These are phyloP conservation scores for Sextonia rubra DNA, from an alignment of 164 flowering plant genomes.

Conservation along the genomic window DNA sequence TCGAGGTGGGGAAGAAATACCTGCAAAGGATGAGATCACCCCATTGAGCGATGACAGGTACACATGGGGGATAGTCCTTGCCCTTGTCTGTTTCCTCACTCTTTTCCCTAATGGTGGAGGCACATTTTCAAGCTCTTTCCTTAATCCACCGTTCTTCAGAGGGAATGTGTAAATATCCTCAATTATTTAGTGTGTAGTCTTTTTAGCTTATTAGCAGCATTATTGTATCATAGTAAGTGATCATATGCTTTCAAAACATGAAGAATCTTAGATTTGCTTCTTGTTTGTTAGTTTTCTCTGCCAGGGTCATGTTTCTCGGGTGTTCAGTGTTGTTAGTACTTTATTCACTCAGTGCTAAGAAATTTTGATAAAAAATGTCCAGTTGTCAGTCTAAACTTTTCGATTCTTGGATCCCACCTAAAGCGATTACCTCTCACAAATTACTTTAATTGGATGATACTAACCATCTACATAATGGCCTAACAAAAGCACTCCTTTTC, in stretches of 20 bases:
- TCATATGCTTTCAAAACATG: not conserved
- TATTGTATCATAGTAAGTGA: not conserved
- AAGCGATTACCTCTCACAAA: too few species aligned
- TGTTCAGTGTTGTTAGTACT: too few species aligned
- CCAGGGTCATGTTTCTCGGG: too few species aligned
- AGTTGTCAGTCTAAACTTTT: too few species aligned
- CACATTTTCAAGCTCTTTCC: constrained; percentile 78
- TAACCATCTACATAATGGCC: too few species aligned
- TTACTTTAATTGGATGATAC: too few species aligned
- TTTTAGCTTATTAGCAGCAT: not conserved
- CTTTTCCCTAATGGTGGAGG: constrained; percentile 93
- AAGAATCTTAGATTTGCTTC: not conserved
- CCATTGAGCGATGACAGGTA: constrained; percentile 73
- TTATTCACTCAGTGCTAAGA: too few species aligned
- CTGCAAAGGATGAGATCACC: constrained; percentile 90
- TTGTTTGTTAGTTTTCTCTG: not conserved
- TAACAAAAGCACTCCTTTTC: too few species aligned
- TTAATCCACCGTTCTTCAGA: constrained; percentile 66
- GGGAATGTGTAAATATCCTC: constrained; percentile 44
- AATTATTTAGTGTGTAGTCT: not conserved
- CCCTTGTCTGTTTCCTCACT: constrained; percentile 81
- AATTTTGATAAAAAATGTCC: too few species aligned
- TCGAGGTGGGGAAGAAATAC: constrained; percentile 90
- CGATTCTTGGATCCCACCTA: too few species aligned
- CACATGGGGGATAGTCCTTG: constrained; percentile 78